Evolutionary conservation across 768 basidiomycete species (phyloP).

Genomic region (Hypsizygus marmoreus): DNA sequence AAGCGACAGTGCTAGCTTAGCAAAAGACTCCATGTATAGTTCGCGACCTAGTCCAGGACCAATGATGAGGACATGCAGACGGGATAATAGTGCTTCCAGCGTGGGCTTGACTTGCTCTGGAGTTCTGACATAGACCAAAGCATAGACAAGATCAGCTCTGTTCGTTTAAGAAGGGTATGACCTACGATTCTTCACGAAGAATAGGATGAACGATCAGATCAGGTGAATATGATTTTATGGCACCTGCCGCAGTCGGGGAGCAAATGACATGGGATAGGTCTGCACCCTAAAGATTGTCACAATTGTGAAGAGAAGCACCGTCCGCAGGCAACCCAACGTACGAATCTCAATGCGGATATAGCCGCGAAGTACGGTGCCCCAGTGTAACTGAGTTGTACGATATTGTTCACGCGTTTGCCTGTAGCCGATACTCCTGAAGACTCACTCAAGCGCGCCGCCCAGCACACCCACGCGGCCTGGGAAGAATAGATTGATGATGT

Average conservation of each 20-base stretch:
- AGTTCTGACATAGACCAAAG: constrained; percentile 36
- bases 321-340: constrained; percentile 32
- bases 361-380: constrained; percentile 97
- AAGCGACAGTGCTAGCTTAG: constrained; percentile 71
- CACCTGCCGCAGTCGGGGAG: constrained; percentile 85
- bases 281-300: constrained; percentile 60
- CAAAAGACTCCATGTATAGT: constrained; percentile 84
- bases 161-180: neutral
- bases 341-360: constrained; percentile 86
- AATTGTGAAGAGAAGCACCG: neutral
- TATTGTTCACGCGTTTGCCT: neutral
- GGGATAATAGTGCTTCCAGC: constrained; percentile 70
- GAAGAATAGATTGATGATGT: constrained; percentile 1
- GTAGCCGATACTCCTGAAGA: neutral
- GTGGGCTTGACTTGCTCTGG: constrained; percentile 48
- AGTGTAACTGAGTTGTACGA: constrained; percentile 66
- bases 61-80: constrained; percentile 90
- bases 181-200: constrained; percentile 67
- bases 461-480: constrained; percentile 89
- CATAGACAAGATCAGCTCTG: constrained; percentile 4
- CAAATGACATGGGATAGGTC: constrained; percentile 98
- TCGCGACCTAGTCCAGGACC: constrained; percentile 95
- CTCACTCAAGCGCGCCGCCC: constrained; percentile 92
- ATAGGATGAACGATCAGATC: constrained; percentile 98
- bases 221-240: constrained; percentile 97